Evolutionary conservation across 495 filamentous ascomycete genomes (phyloP), one percentile per base, ranked within the genome.

Genomic region (Aspergillus coremiiformis): DNA sequence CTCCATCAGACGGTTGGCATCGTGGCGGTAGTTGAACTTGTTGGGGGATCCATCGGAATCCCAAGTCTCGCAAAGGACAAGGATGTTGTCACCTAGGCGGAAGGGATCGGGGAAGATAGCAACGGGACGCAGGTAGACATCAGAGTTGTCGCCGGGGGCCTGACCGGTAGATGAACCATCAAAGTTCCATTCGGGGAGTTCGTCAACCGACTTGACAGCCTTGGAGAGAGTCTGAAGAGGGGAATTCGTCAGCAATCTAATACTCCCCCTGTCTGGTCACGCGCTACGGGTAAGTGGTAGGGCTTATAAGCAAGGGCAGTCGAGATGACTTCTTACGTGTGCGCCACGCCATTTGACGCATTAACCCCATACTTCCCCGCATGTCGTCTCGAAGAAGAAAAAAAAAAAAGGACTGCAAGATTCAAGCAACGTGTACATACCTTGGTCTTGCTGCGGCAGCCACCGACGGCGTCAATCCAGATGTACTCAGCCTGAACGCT

Each of bases 121-220:
- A 51, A 87, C 82, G 52, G 93, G 93, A 64, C 87, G 86, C 54
- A 98, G 87, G 80, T 95, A 96, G 82, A 97, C 85, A 75, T 98
- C 93, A 51, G 91, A 96, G 81, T 98, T 90, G 71, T 92, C 88
- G 66, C 92, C 89, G 27, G 90, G 89, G 48, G 93, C 93, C 72
- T 98, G 93, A 62, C 78, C 87, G 60, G 89, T 95, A 17, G 90
- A 96, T 49, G 89, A 95, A 68, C 93, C 93, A 67, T 98, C 93
- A 66, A 98, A 98, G 80, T 97, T 98, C 93, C 93, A 98, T 70
- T 95, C 89, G 54, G 92, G 89, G 53, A 98, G 89, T 54, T 96
- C 89, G 49, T 89, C 85, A 51, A 89, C 73, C 48, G 63, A 69
- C 32, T 75, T 72, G 49, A 75, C 72, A 54, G 82, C 70, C 70